Evolutionary conservation across 2,329 filamentous ascomycete species (phyloP), one percentile per base, ranked within the genome.

Genomic region (Annulohypoxylon truncatum): DNA sequence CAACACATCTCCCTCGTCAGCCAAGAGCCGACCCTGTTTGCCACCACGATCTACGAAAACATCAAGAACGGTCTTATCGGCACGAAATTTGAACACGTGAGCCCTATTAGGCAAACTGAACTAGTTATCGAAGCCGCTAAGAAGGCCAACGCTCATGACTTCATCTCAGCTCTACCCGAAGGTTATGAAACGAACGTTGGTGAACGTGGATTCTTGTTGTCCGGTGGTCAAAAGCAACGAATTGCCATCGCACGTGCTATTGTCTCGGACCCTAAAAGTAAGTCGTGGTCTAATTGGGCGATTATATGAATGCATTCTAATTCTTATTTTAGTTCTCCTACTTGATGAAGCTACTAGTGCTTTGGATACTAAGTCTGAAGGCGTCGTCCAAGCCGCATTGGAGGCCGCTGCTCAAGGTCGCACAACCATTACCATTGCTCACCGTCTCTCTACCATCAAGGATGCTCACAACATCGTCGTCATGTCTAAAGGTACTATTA

Each of bases 391-490:
- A 78, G 93, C 93, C 42, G 96, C 96, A 15, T 85, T 99, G 7
- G 94, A 98, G 73, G 91, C 88, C 52, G 96, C 95, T 24, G 87
- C 94, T 0, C 86, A 91, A 68, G 95, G 94, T 22, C 88, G 96
- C 57, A 99, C 96, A 0, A 98, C 96, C 1, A 97, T 98, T 72
- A 92, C 94, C 5, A 98, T 99, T 78, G 96, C 96, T 44, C 96
- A 99, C 81, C 90, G 95, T 71, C 84, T 99, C 7, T 97, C 94
- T 0, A 99, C 96, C 4, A 97, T 99, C 82, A 94, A 90, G 79
- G 90, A 94, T 68, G 95, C 95, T 0, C 92, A 98, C 79, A 97
- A 97, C 74, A 99, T 99, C 71, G 92, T 98, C 10, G 95, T 97
- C 68, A 95, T 99, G 90, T 86, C 89, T 3, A 81, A 89, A 66